Evolutionary conservation across 495 filamentous ascomycete genomes (phyloP).

Genomic region (Pseudomonodictys pantanalensis): DNA sequence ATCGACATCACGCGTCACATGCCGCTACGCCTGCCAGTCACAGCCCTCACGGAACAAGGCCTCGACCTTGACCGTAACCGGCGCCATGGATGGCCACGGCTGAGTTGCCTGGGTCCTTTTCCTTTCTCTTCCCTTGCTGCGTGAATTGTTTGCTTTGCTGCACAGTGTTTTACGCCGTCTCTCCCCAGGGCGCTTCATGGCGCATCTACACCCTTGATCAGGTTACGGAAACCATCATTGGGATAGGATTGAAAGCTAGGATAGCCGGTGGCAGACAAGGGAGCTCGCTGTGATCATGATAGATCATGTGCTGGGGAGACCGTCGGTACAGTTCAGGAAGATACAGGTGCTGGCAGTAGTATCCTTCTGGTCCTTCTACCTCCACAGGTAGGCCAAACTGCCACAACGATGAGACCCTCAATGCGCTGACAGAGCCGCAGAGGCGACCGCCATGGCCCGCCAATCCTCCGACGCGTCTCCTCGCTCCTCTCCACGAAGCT

Average conservation of each 20-base stretch:
- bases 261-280: not conserved
- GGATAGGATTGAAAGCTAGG: not conserved
- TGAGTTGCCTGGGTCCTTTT: conserved; percentile 4
- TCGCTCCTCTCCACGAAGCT: conserved; percentile 62
- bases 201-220: not conserved
- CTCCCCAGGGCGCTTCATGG: too few species aligned
- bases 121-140: not conserved
- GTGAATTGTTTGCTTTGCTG: not conserved
- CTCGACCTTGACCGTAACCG: not conserved
- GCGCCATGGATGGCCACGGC: conserved; percentile 15
- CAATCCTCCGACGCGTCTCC: conserved; percentile 69
- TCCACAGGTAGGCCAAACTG: conserved; percentile 57
- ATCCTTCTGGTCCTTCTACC: conserved; percentile 84
- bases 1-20: conserved; percentile 14
- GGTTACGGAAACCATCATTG: not conserved
- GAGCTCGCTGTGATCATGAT: conserved; percentile 8
- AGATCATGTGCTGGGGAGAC: conserved; percentile 91
- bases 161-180: too few species aligned
- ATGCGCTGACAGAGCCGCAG: conserved; percentile 44
- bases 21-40: conserved; percentile 1
- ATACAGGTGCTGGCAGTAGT: conserved; percentile 90
- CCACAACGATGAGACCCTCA: not conserved
- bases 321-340: conserved; percentile 85
- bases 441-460: conserved; percentile 86
- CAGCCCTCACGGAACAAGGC: not conserved